These are phyloP conservation scores for Salix suchowensis DNA, from an alignment of 345 rosid genomes.

Conservation along the genomic window DNA sequence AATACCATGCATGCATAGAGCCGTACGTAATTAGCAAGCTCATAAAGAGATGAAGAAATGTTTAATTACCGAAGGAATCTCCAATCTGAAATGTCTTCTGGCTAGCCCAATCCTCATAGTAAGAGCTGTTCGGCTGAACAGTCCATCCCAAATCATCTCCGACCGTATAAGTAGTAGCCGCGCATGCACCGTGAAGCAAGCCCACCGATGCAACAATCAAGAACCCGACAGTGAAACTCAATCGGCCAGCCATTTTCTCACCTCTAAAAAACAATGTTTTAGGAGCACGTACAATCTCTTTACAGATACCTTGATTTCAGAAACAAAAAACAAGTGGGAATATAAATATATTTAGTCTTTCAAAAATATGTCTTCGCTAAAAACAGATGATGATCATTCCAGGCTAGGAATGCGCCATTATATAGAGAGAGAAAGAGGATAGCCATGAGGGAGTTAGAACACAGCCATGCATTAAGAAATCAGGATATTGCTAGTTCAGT, in stretches of 20 bases:
- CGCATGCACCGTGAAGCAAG: not conserved
- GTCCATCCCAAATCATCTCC: slow-evolving; percentile 22
- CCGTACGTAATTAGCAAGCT: not conserved
- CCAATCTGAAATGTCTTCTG: slow-evolving; percentile 12
- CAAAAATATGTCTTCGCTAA: too few species aligned
- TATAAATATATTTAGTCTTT: too few species aligned
- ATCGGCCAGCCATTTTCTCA: not conserved
- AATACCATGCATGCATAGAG: too few species aligned
- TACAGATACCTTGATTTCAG: not conserved
- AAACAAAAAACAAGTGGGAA: not conserved
- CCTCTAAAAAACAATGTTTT: too few species aligned
- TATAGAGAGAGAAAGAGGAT: too few species aligned
- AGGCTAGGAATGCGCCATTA: too few species aligned
- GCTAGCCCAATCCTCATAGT: slow-evolving; percentile 12
- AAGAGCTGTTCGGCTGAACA: slow-evolving; percentile 16
- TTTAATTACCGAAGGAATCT: not conserved
- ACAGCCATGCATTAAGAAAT: too few species aligned
- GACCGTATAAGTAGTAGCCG: slow-evolving; percentile 1
- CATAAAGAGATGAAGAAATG: not conserved
- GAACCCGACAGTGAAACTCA: not conserved
- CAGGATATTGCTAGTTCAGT: too few species aligned
- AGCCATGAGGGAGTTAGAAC: too few species aligned
- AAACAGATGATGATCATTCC: too few species aligned
- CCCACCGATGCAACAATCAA: slow-evolving; percentile 1
- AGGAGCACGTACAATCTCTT: not conserved